A percentile compares a stretch with the other conserved stretches of the same genome.
These are phyloP conservation scores for Coemansia sp. DNA, from an alignment of 192 early-diverging fungal genomes.

Conservation along the genomic window DNA sequence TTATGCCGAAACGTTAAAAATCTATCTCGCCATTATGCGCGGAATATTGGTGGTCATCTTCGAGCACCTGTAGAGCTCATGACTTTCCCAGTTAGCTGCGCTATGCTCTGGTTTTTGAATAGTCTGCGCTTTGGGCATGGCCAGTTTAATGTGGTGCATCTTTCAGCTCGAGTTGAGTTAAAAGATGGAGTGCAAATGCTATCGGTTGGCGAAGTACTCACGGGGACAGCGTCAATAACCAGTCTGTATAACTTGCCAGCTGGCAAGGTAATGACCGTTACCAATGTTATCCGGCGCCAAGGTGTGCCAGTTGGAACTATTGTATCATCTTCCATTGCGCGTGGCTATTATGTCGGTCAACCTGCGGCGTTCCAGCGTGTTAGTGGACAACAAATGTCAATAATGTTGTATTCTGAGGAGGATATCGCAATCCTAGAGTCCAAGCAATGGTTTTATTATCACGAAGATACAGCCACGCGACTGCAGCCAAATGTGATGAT, in stretches of 20 bases:
- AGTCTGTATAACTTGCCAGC: background rate
- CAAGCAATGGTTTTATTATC: conserved; percentile 76
- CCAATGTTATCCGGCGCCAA: background rate
- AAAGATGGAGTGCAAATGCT: background rate
- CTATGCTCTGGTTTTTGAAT: background rate
- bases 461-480: conserved; percentile 12
- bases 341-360: conserved; percentile 60
- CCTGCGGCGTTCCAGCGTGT: conserved; percentile 66
- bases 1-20: background rate
- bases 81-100: background rate
- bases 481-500: conserved; percentile 58
- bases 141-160: background rate
- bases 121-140: background rate
- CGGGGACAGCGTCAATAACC: background rate
- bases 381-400: conserved; percentile 65
- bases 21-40: background rate
- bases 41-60: background rate
- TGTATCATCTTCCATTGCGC: background rate
- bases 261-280: background rate
- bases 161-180: background rate
- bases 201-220: background rate
- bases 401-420: conserved; percentile 64
- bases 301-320: background rate
- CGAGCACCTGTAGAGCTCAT: background rate
- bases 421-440: conserved; percentile 80